Conservation (phyloP, 805 yeast species). For the Starmerella asiatica region DNA sequence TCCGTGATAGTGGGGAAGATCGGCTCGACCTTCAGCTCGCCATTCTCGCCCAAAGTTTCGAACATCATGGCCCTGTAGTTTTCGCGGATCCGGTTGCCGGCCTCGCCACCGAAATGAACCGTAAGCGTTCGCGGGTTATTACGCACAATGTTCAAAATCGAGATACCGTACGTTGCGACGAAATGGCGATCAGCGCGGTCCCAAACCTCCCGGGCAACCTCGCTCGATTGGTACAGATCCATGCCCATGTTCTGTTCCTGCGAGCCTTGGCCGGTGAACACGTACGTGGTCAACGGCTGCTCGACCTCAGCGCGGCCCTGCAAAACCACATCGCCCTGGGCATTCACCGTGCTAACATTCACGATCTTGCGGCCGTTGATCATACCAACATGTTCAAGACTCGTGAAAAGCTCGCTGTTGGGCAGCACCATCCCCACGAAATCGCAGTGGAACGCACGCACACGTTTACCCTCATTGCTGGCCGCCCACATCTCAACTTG, state of each 20-base stretch:
- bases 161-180: slow-evolving; percentile 88
- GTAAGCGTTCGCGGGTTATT: slow-evolving; percentile 93
- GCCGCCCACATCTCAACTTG: slow-evolving; percentile 98
- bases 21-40: slow-evolving; percentile 75
- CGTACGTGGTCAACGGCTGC: slow-evolving; percentile 92
- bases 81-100: slow-evolving; percentile 87
- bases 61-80: slow-evolving; percentile 96
- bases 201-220: slow-evolving; percentile 92
- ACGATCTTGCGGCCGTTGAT: slow-evolving; percentile 96
- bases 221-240: slow-evolving; percentile 86
- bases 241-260: slow-evolving; percentile 99
- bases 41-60: slow-evolving; percentile 80
- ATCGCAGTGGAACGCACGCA: slow-evolving; percentile 79
- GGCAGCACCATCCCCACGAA: slow-evolving; percentile 98
- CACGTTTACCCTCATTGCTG: slow-evolving; percentile 88
- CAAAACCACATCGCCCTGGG: slow-evolving; percentile 63
- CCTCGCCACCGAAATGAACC: slow-evolving; percentile 94
- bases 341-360: slow-evolving; percentile 77
- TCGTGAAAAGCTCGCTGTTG: slow-evolving; percentile 74
- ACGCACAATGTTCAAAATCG: slow-evolving; percentile 86
- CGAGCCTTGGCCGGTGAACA: slow-evolving; percentile 99
- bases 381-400: slow-evolving; percentile 94
- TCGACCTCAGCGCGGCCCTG: slow-evolving; percentile 97
- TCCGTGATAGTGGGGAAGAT: slow-evolving; percentile 86
- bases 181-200: slow-evolving; percentile 94